Percentiles rank a stretch among this genome's conserved stretches.
Evolutionary conservation across 495 filamentous ascomycete genomes (phyloP).

Genomic region (Penicillium chermesinum): DNA sequence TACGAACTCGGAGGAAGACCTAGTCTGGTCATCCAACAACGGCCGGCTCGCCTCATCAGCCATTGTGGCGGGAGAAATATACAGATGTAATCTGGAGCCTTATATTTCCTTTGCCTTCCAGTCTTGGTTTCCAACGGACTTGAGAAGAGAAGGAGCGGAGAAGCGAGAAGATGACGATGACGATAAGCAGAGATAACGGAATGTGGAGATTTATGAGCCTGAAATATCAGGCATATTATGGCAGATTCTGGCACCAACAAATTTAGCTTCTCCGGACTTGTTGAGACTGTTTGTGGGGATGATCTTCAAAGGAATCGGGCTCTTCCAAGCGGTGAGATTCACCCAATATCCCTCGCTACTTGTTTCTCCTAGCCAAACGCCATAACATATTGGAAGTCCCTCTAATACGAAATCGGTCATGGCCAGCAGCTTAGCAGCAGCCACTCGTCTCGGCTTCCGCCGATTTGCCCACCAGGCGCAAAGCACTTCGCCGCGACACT

Average conservation of each 20-base stretch:
- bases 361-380: no score
- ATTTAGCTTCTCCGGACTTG: no score
- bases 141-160: not conserved
- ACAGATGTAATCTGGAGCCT: not conserved
- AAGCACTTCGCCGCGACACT: constrained; percentile 60
- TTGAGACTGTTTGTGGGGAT: no score
- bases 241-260: no score
- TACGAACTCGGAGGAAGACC: constrained; percentile 11
- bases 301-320: no score
- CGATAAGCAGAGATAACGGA: constrained; percentile 22
- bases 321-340: not conserved
- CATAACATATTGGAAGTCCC: no score
- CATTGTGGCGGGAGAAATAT: constrained; percentile 22
- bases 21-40: constrained; percentile 24
- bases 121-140: not conserved
- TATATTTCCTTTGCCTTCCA: not conserved
- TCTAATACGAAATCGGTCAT: no score
- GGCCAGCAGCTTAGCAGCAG: constrained; percentile 47
- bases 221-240: not conserved
- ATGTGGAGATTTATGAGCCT: constrained; percentile 18
- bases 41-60: constrained; percentile 32
- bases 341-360: not conserved
- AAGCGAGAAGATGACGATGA: constrained; percentile 11
- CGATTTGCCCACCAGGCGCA: constrained; percentile 34
- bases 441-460: constrained; percentile 44